Evolutionary conservation across 139 green algal species (phyloP).

Genomic region (Chlamydomonas asymmetrica): DNA sequence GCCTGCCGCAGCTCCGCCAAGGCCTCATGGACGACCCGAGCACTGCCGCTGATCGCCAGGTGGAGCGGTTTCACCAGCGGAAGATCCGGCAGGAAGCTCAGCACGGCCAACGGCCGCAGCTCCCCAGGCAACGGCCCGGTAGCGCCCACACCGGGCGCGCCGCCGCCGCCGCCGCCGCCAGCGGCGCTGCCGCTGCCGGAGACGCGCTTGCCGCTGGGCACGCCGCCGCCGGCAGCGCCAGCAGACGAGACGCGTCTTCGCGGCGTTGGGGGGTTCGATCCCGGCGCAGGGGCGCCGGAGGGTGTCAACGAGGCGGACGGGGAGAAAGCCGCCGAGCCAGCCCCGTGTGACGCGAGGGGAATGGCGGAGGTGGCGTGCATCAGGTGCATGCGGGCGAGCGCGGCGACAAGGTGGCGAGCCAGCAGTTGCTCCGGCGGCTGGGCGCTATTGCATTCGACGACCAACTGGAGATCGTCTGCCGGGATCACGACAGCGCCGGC

Average conservation of each 20-base stretch:
- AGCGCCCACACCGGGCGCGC: too few species aligned
- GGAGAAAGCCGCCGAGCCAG: too few species aligned
- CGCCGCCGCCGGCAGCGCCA: not conserved
- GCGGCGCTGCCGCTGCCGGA: not conserved
- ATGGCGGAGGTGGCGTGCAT: too few species aligned
- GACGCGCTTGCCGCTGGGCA: not conserved
- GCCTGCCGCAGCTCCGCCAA: constrained; percentile 5
- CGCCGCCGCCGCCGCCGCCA: not conserved
- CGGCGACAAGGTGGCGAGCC: too few species aligned
- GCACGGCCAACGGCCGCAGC: constrained; percentile 15
- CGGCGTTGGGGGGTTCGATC: not conserved
- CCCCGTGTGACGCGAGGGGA: too few species aligned
- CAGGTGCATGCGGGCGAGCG: too few species aligned
- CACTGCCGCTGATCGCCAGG: not conserved
- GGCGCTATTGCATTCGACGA: too few species aligned
- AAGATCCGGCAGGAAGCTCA: constrained; percentile 6
- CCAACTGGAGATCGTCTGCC: constrained; percentile 13
- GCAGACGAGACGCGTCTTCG: not conserved
- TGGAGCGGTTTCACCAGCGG: constrained; percentile 9
- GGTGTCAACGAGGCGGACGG: too few species aligned
- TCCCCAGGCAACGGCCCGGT: too few species aligned
- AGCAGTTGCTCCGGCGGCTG: too few species aligned
- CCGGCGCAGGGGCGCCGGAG: too few species aligned
- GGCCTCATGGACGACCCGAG: not conserved
- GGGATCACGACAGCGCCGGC: constrained; percentile 14